Percentiles rank a stretch among this genome's conserved stretches.
These are phyloP conservation scores for Dendrobium nobile DNA, from an alignment of 106 monocot species.

Conservation along the genomic window DNA sequence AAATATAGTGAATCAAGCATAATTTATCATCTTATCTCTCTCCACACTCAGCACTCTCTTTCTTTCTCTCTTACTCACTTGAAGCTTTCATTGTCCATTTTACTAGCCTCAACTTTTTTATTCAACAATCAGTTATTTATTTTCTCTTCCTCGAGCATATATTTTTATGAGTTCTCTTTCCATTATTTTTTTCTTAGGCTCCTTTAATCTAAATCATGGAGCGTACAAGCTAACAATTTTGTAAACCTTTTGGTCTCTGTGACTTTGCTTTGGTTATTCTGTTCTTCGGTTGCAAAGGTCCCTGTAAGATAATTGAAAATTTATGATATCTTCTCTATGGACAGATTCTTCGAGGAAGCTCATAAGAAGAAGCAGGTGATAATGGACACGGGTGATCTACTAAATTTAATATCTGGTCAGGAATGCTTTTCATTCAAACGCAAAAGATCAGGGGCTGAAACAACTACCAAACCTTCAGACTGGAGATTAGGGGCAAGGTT, in stretches of 20 bases:
- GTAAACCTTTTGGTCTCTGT: neutral
- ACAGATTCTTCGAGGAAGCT: conserved; percentile 59
- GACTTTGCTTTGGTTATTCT: neutral
- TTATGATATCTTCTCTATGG: neutral
- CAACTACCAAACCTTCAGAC: conserved; percentile 17
- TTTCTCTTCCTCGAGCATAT: too few relatives aligned
- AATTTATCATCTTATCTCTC: too few relatives aligned
- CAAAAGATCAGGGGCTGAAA: conserved; percentile 28
- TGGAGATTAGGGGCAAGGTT: conserved; percentile 43
- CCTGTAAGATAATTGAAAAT: neutral
- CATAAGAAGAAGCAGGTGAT: conserved; percentile 30
- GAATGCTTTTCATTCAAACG: conserved; percentile 42
- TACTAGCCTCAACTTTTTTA: too few relatives aligned
- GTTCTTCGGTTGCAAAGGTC: neutral
- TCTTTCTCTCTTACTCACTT: too few relatives aligned
- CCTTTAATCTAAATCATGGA: too few relatives aligned
- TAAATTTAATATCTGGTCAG: conserved; percentile 40
- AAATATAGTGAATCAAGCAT: too few relatives aligned
- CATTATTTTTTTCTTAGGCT: too few relatives aligned
- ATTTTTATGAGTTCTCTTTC: too few relatives aligned
- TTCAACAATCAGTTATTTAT: too few relatives aligned
- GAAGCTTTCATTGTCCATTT: too few relatives aligned
- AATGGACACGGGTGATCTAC: conserved; percentile 61
- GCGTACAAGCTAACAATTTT: too few relatives aligned
- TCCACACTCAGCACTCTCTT: too few relatives aligned